These are phyloP conservation scores for Circinella minor DNA, from an alignment of 371 early-diverging fungal species.

Conservation along the genomic window DNA sequence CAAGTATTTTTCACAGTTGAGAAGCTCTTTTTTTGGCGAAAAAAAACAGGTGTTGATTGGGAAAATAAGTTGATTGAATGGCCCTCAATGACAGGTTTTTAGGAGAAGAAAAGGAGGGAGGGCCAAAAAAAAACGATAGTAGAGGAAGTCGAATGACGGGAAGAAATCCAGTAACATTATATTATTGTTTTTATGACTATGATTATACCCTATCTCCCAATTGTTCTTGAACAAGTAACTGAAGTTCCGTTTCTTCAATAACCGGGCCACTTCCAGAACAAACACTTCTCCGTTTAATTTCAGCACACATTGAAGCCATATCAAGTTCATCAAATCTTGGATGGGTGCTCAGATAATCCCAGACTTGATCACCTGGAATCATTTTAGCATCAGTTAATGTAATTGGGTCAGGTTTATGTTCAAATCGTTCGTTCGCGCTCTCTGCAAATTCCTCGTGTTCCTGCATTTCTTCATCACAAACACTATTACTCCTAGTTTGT, in stretches of 20 bases:
- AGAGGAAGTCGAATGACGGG: background rate
- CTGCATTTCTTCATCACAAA: constrained; percentile 9
- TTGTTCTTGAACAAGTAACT: constrained; percentile 18
- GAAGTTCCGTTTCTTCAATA: constrained; percentile 44
- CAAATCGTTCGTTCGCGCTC: constrained; percentile 21
- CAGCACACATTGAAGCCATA: constrained; percentile 59
- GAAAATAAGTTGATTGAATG: background rate
- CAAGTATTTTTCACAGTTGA: background rate
- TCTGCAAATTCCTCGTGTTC: constrained; percentile 26
- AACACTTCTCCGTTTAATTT: constrained; percentile 64
- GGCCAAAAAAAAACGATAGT: background rate
- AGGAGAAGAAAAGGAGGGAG: constrained; percentile 9
- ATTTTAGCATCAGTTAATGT: constrained; percentile 15
- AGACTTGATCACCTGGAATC: constrained; percentile 33
- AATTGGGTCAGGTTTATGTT: constrained; percentile 23
- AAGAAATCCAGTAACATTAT: background rate
- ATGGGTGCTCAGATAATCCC: constrained; percentile 53
- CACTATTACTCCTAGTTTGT: constrained; percentile 1
- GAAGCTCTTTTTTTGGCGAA: background rate
- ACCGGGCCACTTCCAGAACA: constrained; percentile 59
- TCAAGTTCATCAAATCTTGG: constrained; percentile 59
- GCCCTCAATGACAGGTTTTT: constrained; percentile 4
- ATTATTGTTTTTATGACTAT: background rate
- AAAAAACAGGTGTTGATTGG: background rate
- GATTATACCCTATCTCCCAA: constrained; percentile 5